phyloP scores from a whole-genome alignment of 176 grass and related monocot genomes.

The Oryza officinalis region DNA sequence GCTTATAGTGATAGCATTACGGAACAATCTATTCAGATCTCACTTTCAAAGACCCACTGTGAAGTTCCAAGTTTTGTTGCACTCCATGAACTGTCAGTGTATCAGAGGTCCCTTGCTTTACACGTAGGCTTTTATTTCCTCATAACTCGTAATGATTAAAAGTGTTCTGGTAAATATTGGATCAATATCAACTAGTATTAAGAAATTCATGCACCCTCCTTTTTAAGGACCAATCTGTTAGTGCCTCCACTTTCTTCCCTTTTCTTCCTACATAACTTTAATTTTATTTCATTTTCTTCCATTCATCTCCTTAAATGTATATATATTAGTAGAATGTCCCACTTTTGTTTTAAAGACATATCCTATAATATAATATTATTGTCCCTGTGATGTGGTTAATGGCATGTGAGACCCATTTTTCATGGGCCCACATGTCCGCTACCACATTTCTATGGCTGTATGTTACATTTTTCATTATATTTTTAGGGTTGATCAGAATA shows the following conservation, averaged over 20 bases:
- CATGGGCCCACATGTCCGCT: too few species aligned
- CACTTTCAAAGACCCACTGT: constrained; percentile 21
- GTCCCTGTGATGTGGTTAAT: too few species aligned
- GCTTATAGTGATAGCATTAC: background rate
- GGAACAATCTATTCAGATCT: constrained; percentile 8
- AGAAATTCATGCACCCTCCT: background rate
- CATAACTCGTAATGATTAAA: background rate
- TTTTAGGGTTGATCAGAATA: too few species aligned
- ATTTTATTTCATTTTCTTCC: background rate
- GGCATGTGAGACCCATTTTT: too few species aligned
- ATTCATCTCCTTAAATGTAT: background rate
- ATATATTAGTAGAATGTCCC: background rate
- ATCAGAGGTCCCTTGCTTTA: constrained; percentile 4
- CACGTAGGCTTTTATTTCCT: background rate
- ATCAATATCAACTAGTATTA: background rate
- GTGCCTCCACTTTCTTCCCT: too few species aligned
- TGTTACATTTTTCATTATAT: too few species aligned
- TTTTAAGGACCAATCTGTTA: background rate
- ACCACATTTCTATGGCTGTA: too few species aligned
- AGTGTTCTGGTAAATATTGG: background rate
- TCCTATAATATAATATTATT: too few species aligned
- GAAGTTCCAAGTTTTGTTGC: constrained; percentile 23
- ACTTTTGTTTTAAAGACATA: too few species aligned
- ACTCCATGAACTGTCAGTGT: constrained; percentile 10
- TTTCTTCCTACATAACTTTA: background rate